A percentile compares a stretch with the other conserved stretches of the same genome.
Evolutionary conservation across 106 monocot genomes (phyloP).

Genomic region (Acanthochlamys bracteata): DNA sequence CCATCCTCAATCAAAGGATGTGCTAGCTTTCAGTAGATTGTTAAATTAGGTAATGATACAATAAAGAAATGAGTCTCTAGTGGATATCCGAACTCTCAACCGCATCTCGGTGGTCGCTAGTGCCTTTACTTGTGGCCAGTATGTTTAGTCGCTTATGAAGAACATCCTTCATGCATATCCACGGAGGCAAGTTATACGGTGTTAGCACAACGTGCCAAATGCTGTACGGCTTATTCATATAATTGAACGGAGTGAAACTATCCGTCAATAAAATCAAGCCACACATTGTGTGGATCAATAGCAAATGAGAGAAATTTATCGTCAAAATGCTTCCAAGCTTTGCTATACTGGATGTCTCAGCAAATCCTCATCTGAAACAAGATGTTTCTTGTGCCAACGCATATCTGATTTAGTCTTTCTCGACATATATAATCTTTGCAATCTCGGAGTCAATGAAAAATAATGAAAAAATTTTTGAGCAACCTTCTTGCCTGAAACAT

Average conservation of each 20-base stretch:
- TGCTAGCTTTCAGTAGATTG: too few relatives aligned
- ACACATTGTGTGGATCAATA: neutral
- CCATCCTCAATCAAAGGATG: too few relatives aligned
- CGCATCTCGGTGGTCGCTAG: too few relatives aligned
- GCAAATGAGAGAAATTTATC: slow-evolving; percentile 2
- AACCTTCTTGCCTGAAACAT: neutral
- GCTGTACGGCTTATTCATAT: neutral
- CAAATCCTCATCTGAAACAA: too few relatives aligned
- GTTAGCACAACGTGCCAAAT: too few relatives aligned
- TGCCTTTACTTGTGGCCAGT: too few relatives aligned
- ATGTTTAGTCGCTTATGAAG: too few relatives aligned
- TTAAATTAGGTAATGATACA: too few relatives aligned
- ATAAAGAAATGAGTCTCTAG: too few relatives aligned
- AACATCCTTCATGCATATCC: neutral
- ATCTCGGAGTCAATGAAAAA: slow-evolving; percentile 1
- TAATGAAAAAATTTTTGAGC: neutral
- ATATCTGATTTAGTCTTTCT: slow-evolving; percentile 5
- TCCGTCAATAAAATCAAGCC: slow-evolving; percentile 5
- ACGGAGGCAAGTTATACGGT: too few relatives aligned
- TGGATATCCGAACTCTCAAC: too few relatives aligned
- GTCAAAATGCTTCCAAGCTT: neutral
- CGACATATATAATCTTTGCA: slow-evolving; percentile 6
- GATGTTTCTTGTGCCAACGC: neutral
- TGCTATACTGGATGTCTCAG: too few relatives aligned
- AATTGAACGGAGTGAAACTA: slow-evolving; percentile 7